Evolutionary conservation across 345 rosid species (phyloP).

Genomic region (Carallia pectinifolia): DNA sequence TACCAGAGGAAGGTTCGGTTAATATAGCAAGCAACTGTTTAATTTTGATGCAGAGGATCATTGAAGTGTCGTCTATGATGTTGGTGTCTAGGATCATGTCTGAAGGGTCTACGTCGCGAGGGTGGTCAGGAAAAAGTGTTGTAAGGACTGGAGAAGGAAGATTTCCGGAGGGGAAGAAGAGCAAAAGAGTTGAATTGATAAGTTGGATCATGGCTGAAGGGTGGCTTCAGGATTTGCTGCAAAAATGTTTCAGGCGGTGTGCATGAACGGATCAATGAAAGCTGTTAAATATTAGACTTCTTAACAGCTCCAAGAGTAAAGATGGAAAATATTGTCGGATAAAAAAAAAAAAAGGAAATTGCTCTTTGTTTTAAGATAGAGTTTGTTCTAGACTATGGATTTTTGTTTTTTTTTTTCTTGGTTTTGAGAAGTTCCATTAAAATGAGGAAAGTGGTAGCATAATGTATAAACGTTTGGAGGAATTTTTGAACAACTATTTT

Average conservation of each 20-base stretch:
- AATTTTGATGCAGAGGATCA: conserved; percentile 15
- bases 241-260: conserved; percentile 26
- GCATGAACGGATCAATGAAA: conserved; percentile 33
- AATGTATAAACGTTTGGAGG: background rate
- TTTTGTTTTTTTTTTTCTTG: background rate
- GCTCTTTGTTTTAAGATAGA: conserved; percentile 12
- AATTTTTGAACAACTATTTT: background rate
- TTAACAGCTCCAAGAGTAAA: conserved; percentile 34
- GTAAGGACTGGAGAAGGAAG: conserved; percentile 1
- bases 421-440: background rate
- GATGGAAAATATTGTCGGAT: background rate
- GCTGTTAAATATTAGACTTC: conserved; percentile 60
- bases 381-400: conserved; percentile 15
- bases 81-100: conserved; percentile 7
- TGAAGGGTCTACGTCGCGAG: background rate
- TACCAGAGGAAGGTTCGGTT: background rate
- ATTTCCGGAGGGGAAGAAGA: background rate
- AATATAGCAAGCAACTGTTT: background rate
- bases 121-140: background rate
- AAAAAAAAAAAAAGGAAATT: background rate
- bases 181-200: conserved; percentile 8
- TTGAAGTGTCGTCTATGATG: conserved; percentile 21
- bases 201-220: conserved; percentile 35
- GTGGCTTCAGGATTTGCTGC: conserved; percentile 16
- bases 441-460: background rate